Percentiles rank a stretch among this genome's conserved stretches.
These are phyloP conservation scores for Phytopythium oedochilum DNA, from an alignment of 352 stramenopile genomes.

Conservation along the genomic window DNA sequence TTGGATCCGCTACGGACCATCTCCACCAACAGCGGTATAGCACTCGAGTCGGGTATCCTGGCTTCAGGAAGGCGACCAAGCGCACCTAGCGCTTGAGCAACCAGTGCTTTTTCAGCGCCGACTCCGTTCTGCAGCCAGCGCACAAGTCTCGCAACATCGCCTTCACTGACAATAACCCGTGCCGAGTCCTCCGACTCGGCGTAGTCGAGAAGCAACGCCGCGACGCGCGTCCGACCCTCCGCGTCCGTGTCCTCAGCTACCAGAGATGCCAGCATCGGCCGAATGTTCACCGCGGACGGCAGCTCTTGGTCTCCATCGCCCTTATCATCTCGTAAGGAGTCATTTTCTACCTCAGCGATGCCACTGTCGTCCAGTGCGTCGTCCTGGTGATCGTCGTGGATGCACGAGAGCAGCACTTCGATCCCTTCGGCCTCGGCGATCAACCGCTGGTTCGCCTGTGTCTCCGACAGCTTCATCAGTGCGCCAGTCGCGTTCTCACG, in stretches of 20 bases:
- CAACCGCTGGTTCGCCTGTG: not conserved
- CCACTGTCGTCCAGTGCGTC: not conserved
- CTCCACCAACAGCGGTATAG: not conserved
- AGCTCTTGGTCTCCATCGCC: not conserved
- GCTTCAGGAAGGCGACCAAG: not conserved
- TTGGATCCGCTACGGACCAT: not conserved
- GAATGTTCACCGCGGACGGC: not conserved
- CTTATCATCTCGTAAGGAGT: not conserved
- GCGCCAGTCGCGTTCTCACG: not conserved
- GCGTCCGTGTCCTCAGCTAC: not conserved
- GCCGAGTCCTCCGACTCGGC: not conserved
- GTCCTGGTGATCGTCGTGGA: not conserved
- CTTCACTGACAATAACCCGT: not conserved
- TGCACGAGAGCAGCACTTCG: not conserved
- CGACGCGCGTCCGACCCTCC: not conserved
- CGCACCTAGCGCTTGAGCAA: not conserved
- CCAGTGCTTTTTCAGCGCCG: not conserved
- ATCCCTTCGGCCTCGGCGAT: not conserved
- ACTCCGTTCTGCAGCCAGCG: not conserved
- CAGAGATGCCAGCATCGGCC: not conserved
- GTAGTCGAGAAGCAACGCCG: not conserved
- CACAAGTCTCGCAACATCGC: not conserved
- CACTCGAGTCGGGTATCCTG: not conserved
- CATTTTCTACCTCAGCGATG: not conserved
- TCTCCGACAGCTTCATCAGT: conserved; percentile 1